Conservation (phyloP, 2,329 filamentous ascomycete genomes). For the Neofusicoccum cordaticola region DNA sequence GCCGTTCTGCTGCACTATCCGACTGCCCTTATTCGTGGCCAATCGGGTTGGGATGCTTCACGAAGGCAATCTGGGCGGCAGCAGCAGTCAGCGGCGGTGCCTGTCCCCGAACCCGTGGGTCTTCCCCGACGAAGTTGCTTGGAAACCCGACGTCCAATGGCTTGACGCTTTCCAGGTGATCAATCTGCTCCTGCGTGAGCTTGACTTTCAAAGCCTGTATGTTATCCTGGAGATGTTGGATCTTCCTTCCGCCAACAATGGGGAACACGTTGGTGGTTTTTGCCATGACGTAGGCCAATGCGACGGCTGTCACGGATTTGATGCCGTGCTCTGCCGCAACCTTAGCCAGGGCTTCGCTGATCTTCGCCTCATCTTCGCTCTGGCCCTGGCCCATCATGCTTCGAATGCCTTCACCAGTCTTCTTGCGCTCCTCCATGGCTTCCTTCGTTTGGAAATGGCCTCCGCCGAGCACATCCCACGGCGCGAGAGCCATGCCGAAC, state of each 20-base stretch:
- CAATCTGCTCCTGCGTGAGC: conserved; percentile 61
- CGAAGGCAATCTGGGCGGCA: neutral
- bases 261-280: conserved; percentile 72
- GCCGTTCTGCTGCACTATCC: too few species aligned
- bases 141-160: conserved; percentile 68
- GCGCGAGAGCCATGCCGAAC: conserved; percentile 44
- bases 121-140: conserved; percentile 50
- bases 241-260: conserved; percentile 66
- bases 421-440: conserved; percentile 29
- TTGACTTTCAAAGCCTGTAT: conserved; percentile 64
- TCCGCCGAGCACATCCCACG: conserved; percentile 53
- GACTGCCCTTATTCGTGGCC: neutral
- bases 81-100: neutral
- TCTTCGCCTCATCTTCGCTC: neutral
- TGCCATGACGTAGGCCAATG: conserved; percentile 70
- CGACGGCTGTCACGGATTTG: conserved; percentile 40
- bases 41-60: neutral
- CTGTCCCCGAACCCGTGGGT: neutral
- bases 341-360: neutral
- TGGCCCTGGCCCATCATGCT: neutral
- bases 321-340: neutral
- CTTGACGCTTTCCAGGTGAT: conserved; percentile 61
- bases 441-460: conserved; percentile 44
- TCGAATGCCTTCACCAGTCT: conserved; percentile 37
- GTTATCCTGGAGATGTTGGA: conserved; percentile 67